phyloP scores from a whole-genome alignment of 306 rosid genomes.

The Geum urbanum region DNA sequence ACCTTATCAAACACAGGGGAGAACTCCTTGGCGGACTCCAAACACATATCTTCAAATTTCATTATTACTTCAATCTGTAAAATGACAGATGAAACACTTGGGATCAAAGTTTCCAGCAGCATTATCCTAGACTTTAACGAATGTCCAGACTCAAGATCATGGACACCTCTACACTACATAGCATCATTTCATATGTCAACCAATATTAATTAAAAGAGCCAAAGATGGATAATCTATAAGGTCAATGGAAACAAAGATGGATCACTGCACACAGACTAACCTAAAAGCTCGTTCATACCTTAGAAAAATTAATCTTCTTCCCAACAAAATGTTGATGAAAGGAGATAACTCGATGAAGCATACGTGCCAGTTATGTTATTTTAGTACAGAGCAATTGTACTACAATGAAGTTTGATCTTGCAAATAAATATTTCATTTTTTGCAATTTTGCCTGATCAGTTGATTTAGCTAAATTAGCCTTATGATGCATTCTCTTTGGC shows the following conservation, averaged over 20 bases:
- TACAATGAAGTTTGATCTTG: not conserved
- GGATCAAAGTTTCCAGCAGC: not conserved
- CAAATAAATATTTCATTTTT: not conserved
- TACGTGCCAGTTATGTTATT: not conserved
- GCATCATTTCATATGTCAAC: not conserved
- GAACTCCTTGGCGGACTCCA: conserved; percentile 80
- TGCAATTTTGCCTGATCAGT: not conserved
- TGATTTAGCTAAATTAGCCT: not conserved
- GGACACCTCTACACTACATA: not conserved
- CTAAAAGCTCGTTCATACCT: not conserved
- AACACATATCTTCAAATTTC: conserved; percentile 85
- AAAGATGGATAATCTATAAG: not conserved
- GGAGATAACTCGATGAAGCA: not conserved
- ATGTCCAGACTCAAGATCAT: not conserved
- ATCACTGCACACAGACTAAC: not conserved
- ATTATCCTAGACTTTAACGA: not conserved
- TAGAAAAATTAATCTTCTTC: not conserved
- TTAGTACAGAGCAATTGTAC: not conserved
- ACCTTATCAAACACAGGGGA: conserved; percentile 71
- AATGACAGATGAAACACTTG: not conserved
- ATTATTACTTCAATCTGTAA: conserved; percentile 88
- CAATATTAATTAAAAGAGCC: not conserved
- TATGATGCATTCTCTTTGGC: not conserved
- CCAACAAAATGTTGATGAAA: not conserved
- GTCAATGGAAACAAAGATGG: not conserved